A percentile compares a stretch with the other conserved stretches of the same genome.
Conservation (phyloP, 805 yeast species). For the Brettanomyces nanus region DNA sequence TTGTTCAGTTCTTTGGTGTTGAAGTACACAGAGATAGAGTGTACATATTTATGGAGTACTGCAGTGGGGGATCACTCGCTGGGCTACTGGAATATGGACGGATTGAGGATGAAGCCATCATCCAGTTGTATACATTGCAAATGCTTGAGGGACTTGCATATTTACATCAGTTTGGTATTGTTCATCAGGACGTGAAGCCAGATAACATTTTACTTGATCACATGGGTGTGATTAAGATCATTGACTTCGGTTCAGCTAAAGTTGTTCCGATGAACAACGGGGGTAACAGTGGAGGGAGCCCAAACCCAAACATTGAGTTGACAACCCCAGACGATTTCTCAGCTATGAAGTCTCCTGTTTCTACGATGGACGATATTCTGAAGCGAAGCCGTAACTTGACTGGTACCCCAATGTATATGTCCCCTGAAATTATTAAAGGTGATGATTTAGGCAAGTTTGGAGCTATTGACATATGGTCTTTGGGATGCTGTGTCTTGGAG, state of each 20-base stretch:
- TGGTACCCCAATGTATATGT: constrained; percentile 99
- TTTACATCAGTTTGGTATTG: constrained; percentile 87
- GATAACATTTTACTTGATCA: constrained; percentile 87
- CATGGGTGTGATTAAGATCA: constrained; percentile 88
- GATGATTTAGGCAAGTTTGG: constrained; percentile 51
- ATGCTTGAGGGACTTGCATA: constrained; percentile 94
- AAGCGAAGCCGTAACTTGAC: constrained; percentile 39
- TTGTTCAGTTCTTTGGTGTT: constrained; percentile 94
- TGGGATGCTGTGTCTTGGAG: constrained; percentile 92
- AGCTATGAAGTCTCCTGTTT: constrained; percentile 5
- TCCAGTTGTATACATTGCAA: constrained; percentile 83
- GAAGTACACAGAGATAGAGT: constrained; percentile 96
- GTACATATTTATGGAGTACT: constrained; percentile 93
- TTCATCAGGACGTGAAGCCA: constrained; percentile 96
- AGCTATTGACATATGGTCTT: constrained; percentile 85
- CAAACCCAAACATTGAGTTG: background rate
- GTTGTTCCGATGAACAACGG: constrained; percentile 49
- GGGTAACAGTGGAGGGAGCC: constrained; percentile 4
- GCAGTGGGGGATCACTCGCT: constrained; percentile 92
- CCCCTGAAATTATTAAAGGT: constrained; percentile 93
- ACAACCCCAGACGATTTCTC: too few relatives aligned
- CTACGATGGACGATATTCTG: constrained; percentile 12
- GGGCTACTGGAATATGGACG: constrained; percentile 82
- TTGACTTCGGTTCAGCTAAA: constrained; percentile 97
- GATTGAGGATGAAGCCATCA: constrained; percentile 89